phyloP scores from a whole-genome alignment of 139 green algal genomes.

The Astrephomene gubernaculifera region DNA sequence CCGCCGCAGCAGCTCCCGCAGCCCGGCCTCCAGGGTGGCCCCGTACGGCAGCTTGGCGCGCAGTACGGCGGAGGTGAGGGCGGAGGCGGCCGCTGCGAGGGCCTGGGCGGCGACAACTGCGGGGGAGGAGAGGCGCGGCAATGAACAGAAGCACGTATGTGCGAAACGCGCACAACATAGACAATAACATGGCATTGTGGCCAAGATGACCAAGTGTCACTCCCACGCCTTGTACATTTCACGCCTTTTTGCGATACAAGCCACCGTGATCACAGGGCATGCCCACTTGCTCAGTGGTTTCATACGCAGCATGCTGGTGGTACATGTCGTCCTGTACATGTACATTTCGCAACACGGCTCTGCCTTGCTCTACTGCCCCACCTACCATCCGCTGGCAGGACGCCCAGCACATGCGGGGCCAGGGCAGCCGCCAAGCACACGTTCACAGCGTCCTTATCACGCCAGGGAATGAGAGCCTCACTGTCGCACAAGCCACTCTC shows the following conservation, averaged over 20 bases:
- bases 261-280: too few species aligned
- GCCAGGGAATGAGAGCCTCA: constrained; percentile 28
- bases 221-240: too few species aligned
- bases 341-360: too few species aligned
- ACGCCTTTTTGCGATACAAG: too few species aligned
- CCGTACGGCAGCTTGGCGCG: neutral
- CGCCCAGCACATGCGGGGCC: constrained; percentile 31
- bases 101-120: neutral
- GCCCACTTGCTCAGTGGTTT: too few species aligned
- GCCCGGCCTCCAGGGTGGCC: neutral
- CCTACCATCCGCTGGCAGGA: constrained; percentile 6
- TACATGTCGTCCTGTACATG: too few species aligned
- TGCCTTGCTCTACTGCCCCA: too few species aligned
- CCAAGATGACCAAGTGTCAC: too few species aligned
- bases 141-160: too few species aligned
- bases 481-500: neutral
- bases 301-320: too few species aligned
- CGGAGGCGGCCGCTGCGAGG: neutral
- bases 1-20: constrained; percentile 15
- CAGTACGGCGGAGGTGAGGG: neutral
- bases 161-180: too few species aligned
- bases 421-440: constrained; percentile 4
- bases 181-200: too few species aligned
- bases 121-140: neutral
- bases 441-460: constrained; percentile 3